Conservation (phyloP, 73 alveolate genomes). For the Effrenium voratum region DNA sequence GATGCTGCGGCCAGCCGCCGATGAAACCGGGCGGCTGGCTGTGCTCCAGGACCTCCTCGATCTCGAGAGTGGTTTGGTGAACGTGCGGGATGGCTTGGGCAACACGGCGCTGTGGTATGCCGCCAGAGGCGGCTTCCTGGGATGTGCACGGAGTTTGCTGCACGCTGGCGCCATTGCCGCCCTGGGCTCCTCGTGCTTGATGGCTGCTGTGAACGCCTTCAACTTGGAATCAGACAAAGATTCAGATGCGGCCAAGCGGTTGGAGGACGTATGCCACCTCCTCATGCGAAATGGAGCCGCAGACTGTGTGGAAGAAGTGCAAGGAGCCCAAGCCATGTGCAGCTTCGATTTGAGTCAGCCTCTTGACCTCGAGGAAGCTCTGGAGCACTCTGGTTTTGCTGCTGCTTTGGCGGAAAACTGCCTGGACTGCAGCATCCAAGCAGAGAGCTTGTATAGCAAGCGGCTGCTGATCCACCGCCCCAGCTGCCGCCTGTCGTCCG, state of each 20-base stretch:
- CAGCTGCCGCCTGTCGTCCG: neutral
- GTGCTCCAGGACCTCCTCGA: constrained; percentile 16
- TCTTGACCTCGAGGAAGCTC: neutral
- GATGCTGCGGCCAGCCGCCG: constrained; percentile 43
- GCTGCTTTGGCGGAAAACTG: neutral
- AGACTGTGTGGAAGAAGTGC: constrained; percentile 52
- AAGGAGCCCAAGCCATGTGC: constrained; percentile 39
- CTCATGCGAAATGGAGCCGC: constrained; percentile 24
- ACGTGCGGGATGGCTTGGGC: constrained; percentile 54
- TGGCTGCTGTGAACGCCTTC: neutral
- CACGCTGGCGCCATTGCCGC: constrained; percentile 78
- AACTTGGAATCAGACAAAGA: neutral
- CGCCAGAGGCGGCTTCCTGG: constrained; percentile 34
- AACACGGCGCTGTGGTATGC: constrained; percentile 70
- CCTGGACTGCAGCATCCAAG: neutral
- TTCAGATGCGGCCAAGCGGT: neutral
- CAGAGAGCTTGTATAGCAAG: constrained; percentile 1
- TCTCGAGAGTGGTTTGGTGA: neutral
- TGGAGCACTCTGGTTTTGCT: neutral
- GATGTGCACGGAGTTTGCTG: constrained; percentile 10
- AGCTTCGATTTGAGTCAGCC: neutral
- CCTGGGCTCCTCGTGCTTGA: neutral
- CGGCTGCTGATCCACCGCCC: constrained; percentile 16
- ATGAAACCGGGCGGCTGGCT: constrained; percentile 25
- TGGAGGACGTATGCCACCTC: constrained; percentile 36